phyloP scores from a whole-genome alignment of 805 yeast species.

The Candida nemodendra region DNA sequence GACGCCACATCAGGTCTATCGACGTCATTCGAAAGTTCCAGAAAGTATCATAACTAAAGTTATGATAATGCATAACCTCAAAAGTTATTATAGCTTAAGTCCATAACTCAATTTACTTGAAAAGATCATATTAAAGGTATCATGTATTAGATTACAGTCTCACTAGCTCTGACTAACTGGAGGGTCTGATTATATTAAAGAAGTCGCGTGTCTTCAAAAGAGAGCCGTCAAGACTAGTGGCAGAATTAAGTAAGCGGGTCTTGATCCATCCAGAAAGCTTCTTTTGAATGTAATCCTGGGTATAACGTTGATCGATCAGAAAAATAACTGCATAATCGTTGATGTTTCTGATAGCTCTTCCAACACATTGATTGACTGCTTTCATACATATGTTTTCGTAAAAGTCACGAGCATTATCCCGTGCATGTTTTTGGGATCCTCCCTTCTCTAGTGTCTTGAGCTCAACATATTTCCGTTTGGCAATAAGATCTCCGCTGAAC shows the following conservation, averaged over 20 bases:
- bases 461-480: slow-evolving; percentile 67
- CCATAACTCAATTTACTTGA: too few species aligned
- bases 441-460: slow-evolving; percentile 47
- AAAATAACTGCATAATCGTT: slow-evolving; percentile 77
- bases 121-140: too few species aligned
- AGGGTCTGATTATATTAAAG: slow-evolving; percentile 7
- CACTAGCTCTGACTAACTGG: too few species aligned
- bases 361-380: slow-evolving; percentile 89
- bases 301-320: slow-evolving; percentile 66
- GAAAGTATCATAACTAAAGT: too few species aligned
- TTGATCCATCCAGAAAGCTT: slow-evolving; percentile 78
- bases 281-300: slow-evolving; percentile 39
- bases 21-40: too few species aligned
- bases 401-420: slow-evolving; percentile 48
- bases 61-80: too few species aligned
- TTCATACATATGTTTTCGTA: slow-evolving; percentile 88
- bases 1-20: too few species aligned
- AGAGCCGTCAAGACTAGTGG: slow-evolving; percentile 8
- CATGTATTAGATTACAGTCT: too few species aligned
- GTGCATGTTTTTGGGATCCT: slow-evolving; percentile 45
- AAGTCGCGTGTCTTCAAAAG: slow-evolving; percentile 9
- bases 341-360: slow-evolving; percentile 84
- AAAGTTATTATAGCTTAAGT: too few species aligned
- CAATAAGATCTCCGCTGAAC: slow-evolving; percentile 74
- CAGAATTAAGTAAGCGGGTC: slow-evolving; percentile 30